Conservation (phyloP, 495 filamentous ascomycete species). For the Jackrogersella multiformis region DNA sequence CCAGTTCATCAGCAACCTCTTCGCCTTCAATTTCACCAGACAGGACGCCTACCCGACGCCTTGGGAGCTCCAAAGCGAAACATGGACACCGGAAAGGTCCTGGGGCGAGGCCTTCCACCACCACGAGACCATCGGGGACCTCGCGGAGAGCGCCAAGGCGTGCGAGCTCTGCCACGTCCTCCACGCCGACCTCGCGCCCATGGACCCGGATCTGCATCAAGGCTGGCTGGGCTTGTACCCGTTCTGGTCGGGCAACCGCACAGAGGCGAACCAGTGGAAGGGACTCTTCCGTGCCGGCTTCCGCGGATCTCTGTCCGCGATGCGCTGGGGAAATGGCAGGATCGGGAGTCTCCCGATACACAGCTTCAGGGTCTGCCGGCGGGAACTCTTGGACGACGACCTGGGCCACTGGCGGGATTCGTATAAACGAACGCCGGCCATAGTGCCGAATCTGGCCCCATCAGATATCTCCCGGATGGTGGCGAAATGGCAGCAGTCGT, state of each 20-base stretch:
- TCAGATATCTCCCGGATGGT: constrained; percentile 5
- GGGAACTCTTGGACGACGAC: background rate
- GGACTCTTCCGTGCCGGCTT: constrained; percentile 34
- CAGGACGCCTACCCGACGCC: constrained; percentile 11
- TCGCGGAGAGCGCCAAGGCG: constrained; percentile 19
- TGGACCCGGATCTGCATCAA: constrained; percentile 11
- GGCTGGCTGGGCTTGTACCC: constrained; percentile 36
- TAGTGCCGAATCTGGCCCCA: background rate
- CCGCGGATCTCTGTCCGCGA: constrained; percentile 7
- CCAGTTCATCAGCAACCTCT: constrained; percentile 30
- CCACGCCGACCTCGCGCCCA: constrained; percentile 11
- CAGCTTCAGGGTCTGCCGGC: constrained; percentile 26
- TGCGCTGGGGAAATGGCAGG: constrained; percentile 24
- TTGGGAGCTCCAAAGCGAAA: constrained; percentile 12
- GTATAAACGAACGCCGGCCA: constrained; percentile 11
- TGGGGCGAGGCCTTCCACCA: constrained; percentile 30
- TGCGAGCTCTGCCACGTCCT: constrained; percentile 29
- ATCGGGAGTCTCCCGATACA: constrained; percentile 26
- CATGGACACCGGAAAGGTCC: constrained; percentile 1
- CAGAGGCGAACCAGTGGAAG: constrained; percentile 19
- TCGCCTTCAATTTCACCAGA: constrained; percentile 14
- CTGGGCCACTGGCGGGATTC: constrained; percentile 12
- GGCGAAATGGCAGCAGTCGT: constrained; percentile 12
- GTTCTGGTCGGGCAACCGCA: constrained; percentile 9
- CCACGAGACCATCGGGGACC: constrained; percentile 17